Base-by-base conservation (phyloP, 2,329 filamentous ascomycete genomes). In the Arachnopeziza araneosa region DNA sequence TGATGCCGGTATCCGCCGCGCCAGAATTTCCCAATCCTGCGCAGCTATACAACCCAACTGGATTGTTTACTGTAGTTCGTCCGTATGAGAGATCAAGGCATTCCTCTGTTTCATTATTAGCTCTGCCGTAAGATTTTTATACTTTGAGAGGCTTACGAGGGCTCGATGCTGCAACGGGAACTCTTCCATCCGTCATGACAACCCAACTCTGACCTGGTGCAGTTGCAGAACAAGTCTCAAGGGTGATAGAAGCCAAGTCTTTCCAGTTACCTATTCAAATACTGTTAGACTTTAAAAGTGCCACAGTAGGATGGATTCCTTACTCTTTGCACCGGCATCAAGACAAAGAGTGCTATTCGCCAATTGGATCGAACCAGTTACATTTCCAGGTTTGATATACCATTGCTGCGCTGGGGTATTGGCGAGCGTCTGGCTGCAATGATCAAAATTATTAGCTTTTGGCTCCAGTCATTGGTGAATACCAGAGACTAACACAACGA, bases 31-130 rank as follows among this genome's bases (percentile, higher is more conserved):
- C 54, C 53, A 66, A 53, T 0, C 64, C 64, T 10, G 62, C 62
- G 52, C 64, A 64, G 24, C 23, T 55, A 44, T 66, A 66, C 21
- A 64, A 19, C 1, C 64, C 64, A 30, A 66, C 62, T 1, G 62
- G 60, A 26, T 63, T 66, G 24, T 64, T 64, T 0, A 54, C 52
- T 8, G 59, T 63, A 3, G 60, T 62, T 24, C 30, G 55, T 59
- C 63, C 56, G 50, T 66, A 66, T 36, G 64, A 60, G 1, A 66
- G 60, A 56, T 64, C 64, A 17, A 66, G 36, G 50, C 62, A 66
- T 48, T 66, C 56, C 32, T 64, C 62, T 66, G 21, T 50, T 21
- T 24, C 6, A 24, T 23, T 22, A 53, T 63, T 21, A 64, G 59
- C 30, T 55, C 26, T 24, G 4, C 48, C 5, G 21, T 48, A 10